Evolutionary conservation across 805 yeast species (phyloP), one percentile per base, ranked within the genome.

Genomic region (Suhomyces canberraensis): DNA sequence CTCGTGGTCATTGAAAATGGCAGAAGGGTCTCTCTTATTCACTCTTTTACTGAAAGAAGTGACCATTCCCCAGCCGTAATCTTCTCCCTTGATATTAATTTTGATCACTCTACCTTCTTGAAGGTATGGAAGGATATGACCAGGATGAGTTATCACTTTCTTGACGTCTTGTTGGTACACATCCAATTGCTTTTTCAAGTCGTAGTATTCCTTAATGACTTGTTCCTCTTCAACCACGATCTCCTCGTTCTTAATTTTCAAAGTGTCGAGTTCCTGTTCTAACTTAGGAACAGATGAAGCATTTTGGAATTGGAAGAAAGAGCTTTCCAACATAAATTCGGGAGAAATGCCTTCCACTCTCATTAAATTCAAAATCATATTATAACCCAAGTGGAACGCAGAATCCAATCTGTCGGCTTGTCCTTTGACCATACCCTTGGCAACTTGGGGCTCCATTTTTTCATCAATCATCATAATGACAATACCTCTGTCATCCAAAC

Each of bases 391-490:
- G 58, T 93, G 98, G 75, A 93, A 93, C 0, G 98, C 98, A 15
- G 98, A 91, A 56, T 93, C 98, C 40, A 93, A 74, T 49, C 98
- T 74, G 64, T 93, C 99, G 21, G 98, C 97, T 56, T 89, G 96
- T 56, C 99, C 99, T 61, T 91, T 91, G 16, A 93, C 98, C 99
- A 93, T 93, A 1, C 98, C 97, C 58, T 93, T 93, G 15, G 98
- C 98, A 29, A 93, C 96, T 52, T 90, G 95, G 3, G 99, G 98
- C 60, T 93, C 98, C 99, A 93, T 93, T 56, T 93, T 93, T 59
- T 93, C 98, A 59, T 93, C 98, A 60, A 93, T 89, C 99, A 93
- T 93, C 93, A 93, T 86, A 48, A 93, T 93, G 33, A 93, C 99
- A 61, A 93, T 89, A 67, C 99, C 99, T 61, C 98, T 84, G 60